phyloP scores from a whole-genome alignment of 208 protist genomes.

The Novymonas esmeraldas region DNA sequence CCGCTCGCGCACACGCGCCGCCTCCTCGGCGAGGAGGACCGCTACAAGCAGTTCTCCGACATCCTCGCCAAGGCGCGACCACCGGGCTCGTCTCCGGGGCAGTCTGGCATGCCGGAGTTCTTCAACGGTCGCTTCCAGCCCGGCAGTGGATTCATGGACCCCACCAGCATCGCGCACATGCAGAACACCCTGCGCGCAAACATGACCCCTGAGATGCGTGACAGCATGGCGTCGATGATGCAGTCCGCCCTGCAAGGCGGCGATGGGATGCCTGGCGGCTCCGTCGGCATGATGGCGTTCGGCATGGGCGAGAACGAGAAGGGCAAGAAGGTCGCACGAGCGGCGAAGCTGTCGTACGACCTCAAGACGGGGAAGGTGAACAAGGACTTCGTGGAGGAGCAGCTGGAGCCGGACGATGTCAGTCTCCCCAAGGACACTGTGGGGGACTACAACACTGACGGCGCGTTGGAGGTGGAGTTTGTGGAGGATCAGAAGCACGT shows the following conservation, averaged over 20 bases:
- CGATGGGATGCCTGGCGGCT: slow-evolving; percentile 57
- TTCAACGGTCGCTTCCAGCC: slow-evolving; percentile 81
- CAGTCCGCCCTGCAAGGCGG: slow-evolving; percentile 58
- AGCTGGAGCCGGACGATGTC: slow-evolving; percentile 87
- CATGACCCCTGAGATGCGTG: slow-evolving; percentile 85
- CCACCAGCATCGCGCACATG: slow-evolving; percentile 61
- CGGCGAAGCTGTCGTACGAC: slow-evolving; percentile 77
- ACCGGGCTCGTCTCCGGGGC: slow-evolving; percentile 7
- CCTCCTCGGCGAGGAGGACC: slow-evolving; percentile 30
- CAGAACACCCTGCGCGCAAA: slow-evolving; percentile 61
- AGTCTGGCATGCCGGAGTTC: slow-evolving; percentile 32
- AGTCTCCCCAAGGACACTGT: slow-evolving; percentile 82
- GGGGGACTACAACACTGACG: slow-evolving; percentile 72
- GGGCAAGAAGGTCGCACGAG: slow-evolving; percentile 88
- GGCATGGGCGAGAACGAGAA: slow-evolving; percentile 89
- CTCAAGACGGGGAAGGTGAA: slow-evolving; percentile 77
- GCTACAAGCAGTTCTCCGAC: slow-evolving; percentile 64
- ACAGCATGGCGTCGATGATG: slow-evolving; percentile 84
- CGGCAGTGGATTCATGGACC: slow-evolving; percentile 63
- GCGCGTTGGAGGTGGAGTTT: slow-evolving; percentile 86
- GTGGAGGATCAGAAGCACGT: slow-evolving; percentile 49
- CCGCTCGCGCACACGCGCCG: slow-evolving; percentile 1
- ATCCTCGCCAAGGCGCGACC: slow-evolving; percentile 54
- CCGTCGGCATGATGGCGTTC: slow-evolving; percentile 92
- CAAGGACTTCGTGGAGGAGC: slow-evolving; percentile 89